Evolutionary conservation across 2,329 filamentous ascomycete genomes (phyloP), one percentile per base, ranked within the genome.

Genomic region (Aspergillus novofumigatus): DNA sequence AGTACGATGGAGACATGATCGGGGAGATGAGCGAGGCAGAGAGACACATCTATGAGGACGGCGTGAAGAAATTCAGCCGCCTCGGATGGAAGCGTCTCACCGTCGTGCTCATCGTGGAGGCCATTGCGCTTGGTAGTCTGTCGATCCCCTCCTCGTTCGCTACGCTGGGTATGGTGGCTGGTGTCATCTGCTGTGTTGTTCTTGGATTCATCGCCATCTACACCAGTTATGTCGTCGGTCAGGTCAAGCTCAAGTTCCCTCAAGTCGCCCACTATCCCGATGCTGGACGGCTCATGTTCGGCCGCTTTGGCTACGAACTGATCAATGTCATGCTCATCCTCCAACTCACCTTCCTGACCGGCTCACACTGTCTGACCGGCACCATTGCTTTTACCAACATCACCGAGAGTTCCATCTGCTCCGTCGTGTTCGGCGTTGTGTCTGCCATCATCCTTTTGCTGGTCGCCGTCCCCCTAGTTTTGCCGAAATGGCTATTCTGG

Each of bases 51-150:
- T 61, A 63, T 53, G 63, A 65, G 25, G 57, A 61, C n/a, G 64
- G 64, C 21, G 52, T 63, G 1, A 32, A 64, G 10, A 66, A 66
- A 32, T 66, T 62, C 57, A 64, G 56, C 49, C 63, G 63, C 48
- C 69, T 81, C 26, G 74, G 81, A 52, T 83, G 81, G 81, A 80
- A 81, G 64, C 75, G 77, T 23, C 68, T 80, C 41, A 80, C 78
- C 1, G 69, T 81, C 21, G 77, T 80, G 55, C 67, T 81, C 54
- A 79, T 81, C 53, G 79, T 80, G 54, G 79, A 81, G 62, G 78
- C 79, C 29, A 79, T 81, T 58, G 77, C 78, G 7, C 72, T 81
- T 26, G 79, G 78, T 42, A 76, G 72, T 41, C 68, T 80, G 57
- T 78, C 77, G 52, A 70, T 79, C 26, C 77, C 79, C 7, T 74